Conservation (phyloP, 305 asterid genomes). For the Solanum hybrid region DNA sequence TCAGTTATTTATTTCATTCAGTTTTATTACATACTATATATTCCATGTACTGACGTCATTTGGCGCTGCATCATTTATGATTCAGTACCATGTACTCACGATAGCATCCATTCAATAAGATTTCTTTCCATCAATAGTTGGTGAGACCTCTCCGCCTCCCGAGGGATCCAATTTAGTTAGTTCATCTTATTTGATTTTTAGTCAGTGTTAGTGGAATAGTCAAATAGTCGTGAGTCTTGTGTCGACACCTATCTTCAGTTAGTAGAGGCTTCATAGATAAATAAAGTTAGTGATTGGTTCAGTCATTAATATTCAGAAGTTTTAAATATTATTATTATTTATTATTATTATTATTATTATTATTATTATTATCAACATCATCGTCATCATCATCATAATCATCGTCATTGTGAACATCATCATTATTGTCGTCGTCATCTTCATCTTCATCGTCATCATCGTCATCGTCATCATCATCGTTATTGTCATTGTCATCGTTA, state of each 20-base stretch:
- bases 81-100: background rate
- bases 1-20: background rate
- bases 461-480: rapidly evolving
- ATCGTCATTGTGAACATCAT: no score
- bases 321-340: no score
- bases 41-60: background rate
- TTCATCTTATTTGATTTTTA: background rate
- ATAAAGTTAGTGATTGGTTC: background rate
- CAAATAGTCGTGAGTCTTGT: background rate
- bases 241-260: background rate
- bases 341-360: no score
- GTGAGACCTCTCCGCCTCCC: background rate
- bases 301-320: background rate
- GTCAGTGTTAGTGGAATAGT: background rate
- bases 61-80: background rate
- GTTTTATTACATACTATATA: background rate
- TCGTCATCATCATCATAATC: no score
- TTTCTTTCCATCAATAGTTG: background rate
- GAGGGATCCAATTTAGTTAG: background rate
- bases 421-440: rapidly evolving
- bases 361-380: no score
- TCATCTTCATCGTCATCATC: rapidly evolving
- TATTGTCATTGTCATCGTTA: rapidly evolving
- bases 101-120: background rate
- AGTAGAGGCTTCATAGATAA: background rate